Conservation (phyloP, 768 basidiomycete species). For the Panellus pusillus region DNA sequence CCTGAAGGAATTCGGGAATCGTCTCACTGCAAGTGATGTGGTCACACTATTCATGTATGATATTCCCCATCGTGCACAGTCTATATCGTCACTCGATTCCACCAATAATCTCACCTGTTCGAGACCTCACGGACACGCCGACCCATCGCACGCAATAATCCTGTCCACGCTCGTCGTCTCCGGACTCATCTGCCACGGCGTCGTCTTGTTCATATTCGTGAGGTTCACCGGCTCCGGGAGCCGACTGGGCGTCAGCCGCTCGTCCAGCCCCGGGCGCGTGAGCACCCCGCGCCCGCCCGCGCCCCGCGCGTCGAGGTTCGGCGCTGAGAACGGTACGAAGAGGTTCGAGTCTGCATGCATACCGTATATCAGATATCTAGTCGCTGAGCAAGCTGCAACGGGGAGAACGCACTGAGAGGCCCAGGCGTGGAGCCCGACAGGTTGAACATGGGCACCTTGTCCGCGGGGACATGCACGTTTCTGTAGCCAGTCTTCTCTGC, state of each 20-base stretch:
- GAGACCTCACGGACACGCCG: not conserved
- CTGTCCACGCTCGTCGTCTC: not conserved
- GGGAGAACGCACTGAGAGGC: not conserved
- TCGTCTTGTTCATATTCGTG: constrained; percentile 26
- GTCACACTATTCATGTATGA: too few relatives aligned
- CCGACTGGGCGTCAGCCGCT: constrained; percentile 30
- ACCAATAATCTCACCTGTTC: not conserved
- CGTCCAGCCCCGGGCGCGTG: not conserved
- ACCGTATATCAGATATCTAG: not conserved
- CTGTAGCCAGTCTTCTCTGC: not conserved
- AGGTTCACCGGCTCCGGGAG: constrained; percentile 44
- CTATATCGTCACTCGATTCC: not conserved
- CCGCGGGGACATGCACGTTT: not conserved
- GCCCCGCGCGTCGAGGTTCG: not conserved
- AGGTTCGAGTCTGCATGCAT: not conserved
- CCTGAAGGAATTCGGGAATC: too few relatives aligned
- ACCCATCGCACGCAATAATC: not conserved
- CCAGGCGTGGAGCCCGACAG: not conserved
- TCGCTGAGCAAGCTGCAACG: not conserved
- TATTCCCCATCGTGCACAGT: too few relatives aligned
- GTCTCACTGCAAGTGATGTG: too few relatives aligned
- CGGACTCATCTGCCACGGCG: constrained; percentile 10
- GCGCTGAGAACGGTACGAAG: constrained; percentile 4
- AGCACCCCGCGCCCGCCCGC: not conserved
- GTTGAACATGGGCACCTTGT: not conserved